phyloP scores from a whole-genome alignment of 345 rosid genomes.

The Brassica rapa region DNA sequence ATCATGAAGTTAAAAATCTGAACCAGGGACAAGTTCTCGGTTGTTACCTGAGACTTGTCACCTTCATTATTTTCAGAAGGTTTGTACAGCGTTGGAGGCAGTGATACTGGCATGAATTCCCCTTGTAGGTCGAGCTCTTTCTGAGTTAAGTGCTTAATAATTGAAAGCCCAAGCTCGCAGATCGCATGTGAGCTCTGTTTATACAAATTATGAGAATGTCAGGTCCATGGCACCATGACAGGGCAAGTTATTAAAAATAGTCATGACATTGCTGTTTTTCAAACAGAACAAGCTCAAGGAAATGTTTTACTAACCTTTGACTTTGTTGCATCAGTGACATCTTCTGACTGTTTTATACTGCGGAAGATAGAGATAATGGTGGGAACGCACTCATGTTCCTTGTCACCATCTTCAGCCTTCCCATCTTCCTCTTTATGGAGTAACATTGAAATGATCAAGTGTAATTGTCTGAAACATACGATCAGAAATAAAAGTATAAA shows the following conservation, averaged over 20 bases:
- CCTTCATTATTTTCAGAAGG: conserved; percentile 59
- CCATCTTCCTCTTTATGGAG: conserved; percentile 80
- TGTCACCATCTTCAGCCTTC: conserved; percentile 61
- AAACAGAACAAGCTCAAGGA: conserved; percentile 20
- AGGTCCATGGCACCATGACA: conserved; percentile 23
- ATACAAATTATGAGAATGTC: conserved; percentile 35
- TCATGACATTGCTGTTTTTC: not conserved
- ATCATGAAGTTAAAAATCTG: not conserved
- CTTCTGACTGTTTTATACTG: conserved; percentile 73
- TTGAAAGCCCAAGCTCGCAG: conserved; percentile 82
- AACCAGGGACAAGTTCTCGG: conserved; percentile 2
- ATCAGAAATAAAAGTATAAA: conserved; percentile 1
- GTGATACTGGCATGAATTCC: conserved; percentile 45
- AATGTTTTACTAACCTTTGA: conserved; percentile 62
- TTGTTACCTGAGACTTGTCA: conserved; percentile 60
- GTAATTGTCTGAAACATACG: conserved; percentile 64
- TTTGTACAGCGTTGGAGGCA: conserved; percentile 72
- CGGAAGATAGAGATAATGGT: conserved; percentile 55
- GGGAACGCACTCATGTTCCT: conserved; percentile 62
- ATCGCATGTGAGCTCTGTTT: conserved; percentile 86
- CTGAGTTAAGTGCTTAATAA: conserved; percentile 55
- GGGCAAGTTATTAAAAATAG: conserved; percentile 3
- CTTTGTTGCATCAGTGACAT: conserved; percentile 65
- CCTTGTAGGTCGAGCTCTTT: conserved; percentile 54
- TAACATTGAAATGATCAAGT: conserved; percentile 64